phyloP scores from a whole-genome alignment of 176 grass and related monocot species.

The Thinopyrum elongatum region DNA sequence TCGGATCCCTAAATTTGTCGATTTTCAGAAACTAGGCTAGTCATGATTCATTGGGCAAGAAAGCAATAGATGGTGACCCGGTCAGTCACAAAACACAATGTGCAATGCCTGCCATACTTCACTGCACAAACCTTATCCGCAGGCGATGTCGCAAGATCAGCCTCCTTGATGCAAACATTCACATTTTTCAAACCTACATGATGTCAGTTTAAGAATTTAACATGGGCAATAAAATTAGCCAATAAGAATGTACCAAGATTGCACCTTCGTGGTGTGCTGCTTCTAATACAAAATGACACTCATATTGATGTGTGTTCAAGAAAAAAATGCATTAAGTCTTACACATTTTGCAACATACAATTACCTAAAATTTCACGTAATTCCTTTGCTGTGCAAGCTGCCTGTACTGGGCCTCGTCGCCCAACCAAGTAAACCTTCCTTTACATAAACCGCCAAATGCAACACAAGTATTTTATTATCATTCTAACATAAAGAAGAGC shows the following conservation, averaged over 20 bases:
- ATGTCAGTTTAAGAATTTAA: not conserved
- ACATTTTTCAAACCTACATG: conserved; percentile 77
- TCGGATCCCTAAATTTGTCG: not conserved
- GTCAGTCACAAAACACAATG: not conserved
- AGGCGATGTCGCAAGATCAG: conserved; percentile 50
- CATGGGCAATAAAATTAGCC: not conserved
- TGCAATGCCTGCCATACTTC: not conserved
- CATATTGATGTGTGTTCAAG: no score
- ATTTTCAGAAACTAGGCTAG: not conserved
- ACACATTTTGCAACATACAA: conserved; percentile 24
- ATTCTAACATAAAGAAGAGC: conserved; percentile 14
- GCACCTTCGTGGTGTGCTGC: no score
- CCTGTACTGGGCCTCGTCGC: conserved; percentile 80
- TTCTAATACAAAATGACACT: no score
- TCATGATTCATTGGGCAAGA: not conserved
- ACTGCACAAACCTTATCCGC: conserved; percentile 62
- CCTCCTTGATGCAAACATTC: conserved; percentile 51
- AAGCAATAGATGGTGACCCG: not conserved
- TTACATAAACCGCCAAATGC: conserved; percentile 30
- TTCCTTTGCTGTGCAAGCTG: conserved; percentile 91
- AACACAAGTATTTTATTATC: conserved; percentile 19
- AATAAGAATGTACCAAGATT: not conserved
- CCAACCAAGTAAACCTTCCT: conserved; percentile 93
- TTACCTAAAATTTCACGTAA: conserved; percentile 87
- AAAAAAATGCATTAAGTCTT: not conserved